These are phyloP conservation scores for Phytophthora fragariaefolia DNA, from an alignment of 352 stramenopile genomes.

Conservation along the genomic window DNA sequence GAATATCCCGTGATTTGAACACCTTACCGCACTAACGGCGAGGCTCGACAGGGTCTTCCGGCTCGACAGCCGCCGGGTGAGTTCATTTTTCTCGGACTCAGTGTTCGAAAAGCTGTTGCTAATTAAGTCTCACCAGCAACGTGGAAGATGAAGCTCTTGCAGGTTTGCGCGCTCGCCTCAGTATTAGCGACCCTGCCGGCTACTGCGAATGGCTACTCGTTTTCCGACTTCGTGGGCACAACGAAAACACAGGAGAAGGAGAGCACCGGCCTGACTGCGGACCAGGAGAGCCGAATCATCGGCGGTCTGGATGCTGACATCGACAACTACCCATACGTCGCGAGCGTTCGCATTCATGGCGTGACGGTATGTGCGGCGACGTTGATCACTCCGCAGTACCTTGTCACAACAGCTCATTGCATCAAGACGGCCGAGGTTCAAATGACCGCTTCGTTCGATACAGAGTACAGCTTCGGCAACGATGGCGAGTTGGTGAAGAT, in stretches of 20 bases:
- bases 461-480: conserved; percentile 28
- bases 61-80: conserved; percentile 4
- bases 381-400: conserved; percentile 66
- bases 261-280: conserved; percentile 28
- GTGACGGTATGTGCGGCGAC: conserved; percentile 65
- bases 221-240: conserved; percentile 9
- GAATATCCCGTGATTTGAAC: background rate
- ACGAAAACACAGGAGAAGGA: conserved; percentile 12
- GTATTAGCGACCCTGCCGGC: conserved; percentile 9
- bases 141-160: conserved; percentile 28
- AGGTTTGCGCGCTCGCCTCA: conserved; percentile 18
- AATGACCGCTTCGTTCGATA: conserved; percentile 38
- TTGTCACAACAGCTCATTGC: conserved; percentile 77
- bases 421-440: conserved; percentile 43
- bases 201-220: conserved; percentile 19
- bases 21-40: background rate
- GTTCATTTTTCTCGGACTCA: conserved; percentile 7
- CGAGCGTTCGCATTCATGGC: conserved; percentile 56
- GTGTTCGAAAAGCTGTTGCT: conserved; percentile 7
- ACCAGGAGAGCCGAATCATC: conserved; percentile 41
- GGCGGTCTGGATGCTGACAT: conserved; percentile 20
- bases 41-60: background rate
- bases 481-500: conserved; percentile 36
- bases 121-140: background rate
- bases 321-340: conserved; percentile 58